A percentile compares a stretch with the other conserved stretches of the same genome.
phyloP scores from a whole-genome alignment of 2,329 filamentous ascomycete genomes.

The Ophiosphaerella narmari region DNA sequence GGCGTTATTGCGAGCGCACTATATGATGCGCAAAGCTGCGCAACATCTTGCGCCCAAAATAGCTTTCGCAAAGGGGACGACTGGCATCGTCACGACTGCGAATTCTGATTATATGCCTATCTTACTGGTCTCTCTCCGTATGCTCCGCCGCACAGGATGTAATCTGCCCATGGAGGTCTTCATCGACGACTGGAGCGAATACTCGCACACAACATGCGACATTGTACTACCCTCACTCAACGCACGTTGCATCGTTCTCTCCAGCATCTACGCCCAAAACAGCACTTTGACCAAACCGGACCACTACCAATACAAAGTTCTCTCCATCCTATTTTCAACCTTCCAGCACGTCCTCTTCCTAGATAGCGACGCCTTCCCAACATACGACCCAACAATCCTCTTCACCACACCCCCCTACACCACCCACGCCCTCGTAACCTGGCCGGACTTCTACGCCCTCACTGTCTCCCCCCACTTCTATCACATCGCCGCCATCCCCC shows the following conservation, averaged over 20 bases:
- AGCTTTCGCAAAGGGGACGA: slow-evolving; percentile 46
- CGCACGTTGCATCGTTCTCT: slow-evolving; percentile 45
- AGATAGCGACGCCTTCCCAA: slow-evolving; percentile 62
- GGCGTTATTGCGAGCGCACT: slow-evolving; percentile 23
- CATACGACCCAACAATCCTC: slow-evolving; percentile 51
- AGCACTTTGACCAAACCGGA: slow-evolving; percentile 16
- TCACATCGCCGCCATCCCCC: slow-evolving; percentile 48
- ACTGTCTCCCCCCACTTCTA: slow-evolving; percentile 53
- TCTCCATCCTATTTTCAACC: slow-evolving; percentile 62
- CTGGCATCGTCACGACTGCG: slow-evolving; percentile 58
- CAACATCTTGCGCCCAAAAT: slow-evolving; percentile 34
- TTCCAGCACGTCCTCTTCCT: slow-evolving; percentile 64
- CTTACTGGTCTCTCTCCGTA: slow-evolving; percentile 56
- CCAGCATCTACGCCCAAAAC: slow-evolving; percentile 25
- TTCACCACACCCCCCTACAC: slow-evolving; percentile 59
- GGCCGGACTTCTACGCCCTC: slow-evolving; percentile 61
- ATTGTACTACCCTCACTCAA: slow-evolving; percentile 44
- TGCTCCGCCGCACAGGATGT: slow-evolving; percentile 58
- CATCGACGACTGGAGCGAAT: slow-evolving; percentile 43
- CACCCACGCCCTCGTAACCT: slow-evolving; percentile 59
- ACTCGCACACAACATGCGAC: slow-evolving; percentile 47
- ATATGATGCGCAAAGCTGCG: slow-evolving; percentile 24
- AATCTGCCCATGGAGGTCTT: slow-evolving; percentile 56
- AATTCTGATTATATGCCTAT: slow-evolving; percentile 55
- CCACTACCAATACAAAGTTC: slow-evolving; percentile 60